Evolutionary conservation across 208 protist species (phyloP), one percentile per base, ranked within the genome.

Genomic region (Leishmania aethiopica): DNA sequence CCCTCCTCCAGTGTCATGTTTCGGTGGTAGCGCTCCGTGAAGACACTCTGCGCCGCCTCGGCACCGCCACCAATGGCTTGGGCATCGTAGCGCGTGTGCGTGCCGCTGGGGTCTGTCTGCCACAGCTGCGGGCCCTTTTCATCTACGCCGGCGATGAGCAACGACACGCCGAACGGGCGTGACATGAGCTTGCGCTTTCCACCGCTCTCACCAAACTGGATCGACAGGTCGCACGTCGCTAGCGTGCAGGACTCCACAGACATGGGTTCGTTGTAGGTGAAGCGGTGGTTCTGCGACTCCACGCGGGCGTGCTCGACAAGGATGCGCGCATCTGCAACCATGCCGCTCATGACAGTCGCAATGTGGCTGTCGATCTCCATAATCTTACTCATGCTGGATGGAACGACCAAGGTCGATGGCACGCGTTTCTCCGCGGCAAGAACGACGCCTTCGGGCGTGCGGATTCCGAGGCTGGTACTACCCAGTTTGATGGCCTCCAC

Each of bases 251-350:
- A 95, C 83, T 99, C 96, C 5, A 99, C 95, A 28, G 80, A 88
- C 94, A 99, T 99, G 47, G 97, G 98, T 93, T 99, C 99, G 86
- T 99, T 97, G 91, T 99, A 99, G 2, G 98, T 99, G 86, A 99
- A 99, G 81, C 98, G 97, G 89, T 99, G 98, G 86, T 99, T 99
- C 92, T 99, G 99, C 15, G 99, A 94, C 91, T 99, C 99, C 17
- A 99, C 97, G 42, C 99, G 94, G 28, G 99, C 99, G 82, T 99
- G 98, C 82, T 99, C 99, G 42, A 99, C 94, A 28, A 99, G 94
- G 60, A 99, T 99, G 67, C 99, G 92, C 10, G 99, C 99, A 91
- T 99, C 99, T 0, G 99, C 99, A 40, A 96, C 99, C 77, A 99
- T 96, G 47, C 99, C 99, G 79, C 94, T 98, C 91, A 99, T 98